Evolutionary conservation across 805 yeast genomes (phyloP), one percentile per base, ranked within the genome.

Genomic region (Suhomyces vadensis): DNA sequence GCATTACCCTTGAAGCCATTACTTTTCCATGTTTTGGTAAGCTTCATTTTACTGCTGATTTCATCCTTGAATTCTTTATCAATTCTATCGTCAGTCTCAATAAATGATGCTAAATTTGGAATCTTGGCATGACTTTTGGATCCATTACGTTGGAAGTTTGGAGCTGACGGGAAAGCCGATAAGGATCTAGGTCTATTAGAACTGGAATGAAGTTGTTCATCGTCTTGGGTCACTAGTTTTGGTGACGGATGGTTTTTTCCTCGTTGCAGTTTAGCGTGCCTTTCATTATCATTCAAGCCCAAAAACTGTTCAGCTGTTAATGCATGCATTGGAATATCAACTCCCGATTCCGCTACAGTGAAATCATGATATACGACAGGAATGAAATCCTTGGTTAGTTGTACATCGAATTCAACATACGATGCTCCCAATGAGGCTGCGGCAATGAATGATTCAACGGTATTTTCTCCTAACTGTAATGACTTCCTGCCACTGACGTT

Each of bases 331-430:
- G 98, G 97, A 39, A 91, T 85, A 67, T 92, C 98, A 40, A 87
- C 89, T 13, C 98, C 98, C 5, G 96, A 83, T 58, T 92, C 98
- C 2, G 96, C 95, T 39, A 92, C 97, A 35, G 88, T 63, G 59
- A 92, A 92, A 61, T 92, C 98, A 63, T 92, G 98, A 58, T 92
- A 92, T 22, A 92, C 86, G 5, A 92, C 98, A 2, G 98, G 97
- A 8, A 88, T 82, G 51, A 74, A 74, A 63, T 92, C 98, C 59
- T 90, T 89, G 11, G 98, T 92, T 53, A 92, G 71, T 61, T 92
- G 98, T 37, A 92, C 98, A 65, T 92, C 98, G 61, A 92, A 92
- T 65, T 92, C 98, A 41, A 92, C 97, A 58, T 92, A 92, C 2
- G 95, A 85, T 1, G 98, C 98, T 31, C 98, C 98, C 52, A 92